phyloP scores from a whole-genome alignment of 2,329 filamentous ascomycete species.

The Xylaria sp. region DNA sequence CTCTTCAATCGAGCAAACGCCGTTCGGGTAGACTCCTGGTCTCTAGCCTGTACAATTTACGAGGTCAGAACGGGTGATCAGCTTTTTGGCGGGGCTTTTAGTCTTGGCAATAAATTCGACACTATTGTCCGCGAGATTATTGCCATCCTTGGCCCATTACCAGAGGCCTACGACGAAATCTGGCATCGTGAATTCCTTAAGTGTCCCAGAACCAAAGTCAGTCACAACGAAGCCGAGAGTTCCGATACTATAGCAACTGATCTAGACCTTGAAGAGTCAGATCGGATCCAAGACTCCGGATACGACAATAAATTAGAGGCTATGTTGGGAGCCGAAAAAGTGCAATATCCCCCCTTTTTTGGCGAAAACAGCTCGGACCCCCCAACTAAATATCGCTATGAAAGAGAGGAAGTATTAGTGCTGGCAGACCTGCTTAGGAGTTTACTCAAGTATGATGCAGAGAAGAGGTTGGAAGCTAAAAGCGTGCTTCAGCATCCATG shows the following conservation, averaged over 20 bases:
- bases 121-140: too few species aligned
- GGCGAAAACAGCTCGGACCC: not conserved
- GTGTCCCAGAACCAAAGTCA: too few species aligned
- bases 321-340: not conserved
- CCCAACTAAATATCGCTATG: not conserved
- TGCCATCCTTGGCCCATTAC: not conserved
- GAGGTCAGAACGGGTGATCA: not conserved
- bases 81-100: too few species aligned
- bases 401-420: not conserved
- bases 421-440: constrained; percentile 26
- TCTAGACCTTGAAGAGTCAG: not conserved
- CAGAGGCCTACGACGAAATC: too few species aligned
- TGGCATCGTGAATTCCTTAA: too few species aligned
- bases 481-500: constrained; percentile 25
- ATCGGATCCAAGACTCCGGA: not conserved
- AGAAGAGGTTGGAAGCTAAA: not conserved
- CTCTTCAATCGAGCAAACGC: not conserved
- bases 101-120: too few species aligned
- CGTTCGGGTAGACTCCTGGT: constrained; percentile 33
- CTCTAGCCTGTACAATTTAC: constrained; percentile 22
- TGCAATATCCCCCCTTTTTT: not conserved
- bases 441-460: constrained; percentile 26
- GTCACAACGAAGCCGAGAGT: too few species aligned
- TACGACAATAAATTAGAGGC: not conserved
- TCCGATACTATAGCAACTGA: too few species aligned